Base-by-base conservation (phyloP, 208 protist species). In the Acanthamoeba sp. region DNA sequence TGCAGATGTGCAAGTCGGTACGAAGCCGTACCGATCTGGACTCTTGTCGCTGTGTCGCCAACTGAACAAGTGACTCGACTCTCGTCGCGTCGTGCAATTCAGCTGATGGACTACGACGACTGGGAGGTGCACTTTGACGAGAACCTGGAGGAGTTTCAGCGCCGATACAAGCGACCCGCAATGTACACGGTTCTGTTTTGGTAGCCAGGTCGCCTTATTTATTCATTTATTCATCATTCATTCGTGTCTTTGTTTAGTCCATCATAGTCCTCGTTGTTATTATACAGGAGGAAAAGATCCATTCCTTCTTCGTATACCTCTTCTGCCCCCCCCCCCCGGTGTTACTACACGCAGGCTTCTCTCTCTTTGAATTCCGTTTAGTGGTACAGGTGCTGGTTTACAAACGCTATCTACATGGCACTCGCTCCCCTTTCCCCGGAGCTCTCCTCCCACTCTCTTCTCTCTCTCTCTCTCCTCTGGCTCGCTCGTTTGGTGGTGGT, bases 1-100 rank as follows among this genome's bases (percentile, higher is more conserved):
- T 94, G 45, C n/a, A 84, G 38, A 92, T 95, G 62, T 62, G 50
- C 55, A 91, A 95, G 40, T 69, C 36, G 87, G 52, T 69, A 76
- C 22, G 34, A 7, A 48, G 27, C 45, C 9, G 20, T 52, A n/a
- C n/a, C 73, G 1, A 45, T 34, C 10, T 34, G 18, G 9, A 22
- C 42, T 10, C 0, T 84, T 0, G 38, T 84, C 7, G 38, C 32
- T 16, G 12, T 59, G 32, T 24, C 29, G n/a, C n/a, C n/a, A 29
- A 9, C 66, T 76, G 20, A 34, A 34, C 66, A 76, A 16, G 12
- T 36, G 22, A 36, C 16, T 27, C 20, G 32, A 76, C 20, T 34
- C 66, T 36, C 12, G 66, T 80, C 2, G 29, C 20, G 69, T 80
- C 14, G 14, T 80, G 27, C 32, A 12, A 9, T 32, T 32, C 87